These are phyloP conservation scores for Theobroma cacao DNA, from an alignment of 345 rosid species.

Conservation along the genomic window DNA sequence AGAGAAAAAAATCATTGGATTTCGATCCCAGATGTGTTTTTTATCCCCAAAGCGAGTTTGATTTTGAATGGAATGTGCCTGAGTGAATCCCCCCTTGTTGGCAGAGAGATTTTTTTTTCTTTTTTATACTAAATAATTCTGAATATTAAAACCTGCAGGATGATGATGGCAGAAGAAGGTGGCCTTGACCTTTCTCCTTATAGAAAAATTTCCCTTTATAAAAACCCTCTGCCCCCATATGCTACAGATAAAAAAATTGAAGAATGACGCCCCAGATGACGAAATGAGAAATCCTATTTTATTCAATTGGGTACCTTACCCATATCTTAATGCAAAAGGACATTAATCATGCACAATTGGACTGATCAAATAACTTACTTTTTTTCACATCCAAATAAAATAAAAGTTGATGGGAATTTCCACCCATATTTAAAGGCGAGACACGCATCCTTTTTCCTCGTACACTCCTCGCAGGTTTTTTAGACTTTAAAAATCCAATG, in stretches of 20 bases:
- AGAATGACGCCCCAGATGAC: conserved; percentile 46
- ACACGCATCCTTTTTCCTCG: conserved; percentile 23
- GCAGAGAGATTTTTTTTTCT: not conserved
- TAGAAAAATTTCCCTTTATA: not conserved
- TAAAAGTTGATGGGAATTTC: not conserved
- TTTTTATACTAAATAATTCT: not conserved
- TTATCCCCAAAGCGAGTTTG: not conserved
- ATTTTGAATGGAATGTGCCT: not conserved
- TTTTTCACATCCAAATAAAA: not conserved
- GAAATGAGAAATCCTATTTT: conserved; percentile 21
- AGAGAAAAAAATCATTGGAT: not conserved
- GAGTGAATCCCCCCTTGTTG: not conserved
- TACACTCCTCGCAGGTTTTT: conserved; percentile 17
- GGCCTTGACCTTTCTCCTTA: conserved; percentile 12
- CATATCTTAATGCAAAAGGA: conserved; percentile 9
- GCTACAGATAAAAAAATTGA: conserved; percentile 23
- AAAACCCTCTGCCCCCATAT: not conserved
- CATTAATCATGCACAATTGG: conserved; percentile 22
- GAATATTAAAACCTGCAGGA: not conserved
- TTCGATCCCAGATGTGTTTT: not conserved
- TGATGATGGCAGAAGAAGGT: not conserved
- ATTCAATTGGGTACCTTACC: not conserved
- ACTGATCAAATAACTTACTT: conserved; percentile 9
- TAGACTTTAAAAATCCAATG: not conserved
- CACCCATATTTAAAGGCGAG: conserved; percentile 4